A percentile compares a stretch with the other conserved stretches of the same genome.
Conservation (phyloP, 139 green algal genomes). For the Picochlorum sp. region DNA sequence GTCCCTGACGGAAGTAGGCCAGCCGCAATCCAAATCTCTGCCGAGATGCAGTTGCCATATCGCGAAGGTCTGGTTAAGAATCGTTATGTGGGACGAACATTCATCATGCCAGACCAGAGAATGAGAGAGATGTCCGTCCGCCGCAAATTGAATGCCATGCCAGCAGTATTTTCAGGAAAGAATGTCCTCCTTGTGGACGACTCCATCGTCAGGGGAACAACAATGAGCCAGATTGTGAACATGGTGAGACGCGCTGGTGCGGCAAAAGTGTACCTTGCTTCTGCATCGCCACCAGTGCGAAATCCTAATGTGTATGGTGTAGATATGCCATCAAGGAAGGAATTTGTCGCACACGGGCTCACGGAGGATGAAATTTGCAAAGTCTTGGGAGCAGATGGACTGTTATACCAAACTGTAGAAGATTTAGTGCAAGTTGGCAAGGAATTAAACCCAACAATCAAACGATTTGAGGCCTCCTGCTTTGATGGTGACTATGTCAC, state of each 20-base stretch:
- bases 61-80: constrained; percentile 95
- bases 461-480: constrained; percentile 84
- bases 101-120: constrained; percentile 98
- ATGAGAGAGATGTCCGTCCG: constrained; percentile 78
- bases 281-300: constrained; percentile 80
- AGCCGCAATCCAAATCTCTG: constrained; percentile 77
- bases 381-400: constrained; percentile 77
- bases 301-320: constrained; percentile 99
- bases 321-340: constrained; percentile 88
- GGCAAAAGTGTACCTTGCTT: constrained; percentile 92
- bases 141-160: constrained; percentile 97
- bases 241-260: constrained; percentile 89
- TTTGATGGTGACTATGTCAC: constrained; percentile 85
- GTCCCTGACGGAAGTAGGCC: constrained; percentile 86
- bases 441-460: constrained; percentile 75
- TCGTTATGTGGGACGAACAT: constrained; percentile 96
- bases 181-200: constrained; percentile 97
- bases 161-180: constrained; percentile 81
- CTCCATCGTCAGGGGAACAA: constrained; percentile 96
- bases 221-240: constrained; percentile 93
- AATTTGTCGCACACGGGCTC: constrained; percentile 86
- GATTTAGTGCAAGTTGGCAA: constrained; percentile 64
- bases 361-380: constrained; percentile 66
- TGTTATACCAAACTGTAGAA: constrained; percentile 85
- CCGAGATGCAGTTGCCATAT: constrained; percentile 85